phyloP scores from a whole-genome alignment of 2,329 filamentous ascomycete species.

The Orbilia quercus region DNA sequence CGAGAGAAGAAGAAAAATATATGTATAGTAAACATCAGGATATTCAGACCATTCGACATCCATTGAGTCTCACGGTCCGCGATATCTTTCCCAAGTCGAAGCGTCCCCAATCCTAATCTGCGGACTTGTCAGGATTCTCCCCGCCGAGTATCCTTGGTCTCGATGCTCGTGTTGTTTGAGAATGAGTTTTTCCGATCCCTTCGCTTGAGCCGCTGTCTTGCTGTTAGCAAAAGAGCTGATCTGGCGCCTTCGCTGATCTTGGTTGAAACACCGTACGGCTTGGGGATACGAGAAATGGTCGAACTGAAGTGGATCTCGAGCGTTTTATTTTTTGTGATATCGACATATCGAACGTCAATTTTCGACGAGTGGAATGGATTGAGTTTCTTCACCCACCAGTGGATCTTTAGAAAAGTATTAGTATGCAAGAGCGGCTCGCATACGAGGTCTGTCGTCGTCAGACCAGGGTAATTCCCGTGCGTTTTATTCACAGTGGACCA shows the following conservation, averaged over 20 bases:
- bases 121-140: slow-evolving; percentile 50
- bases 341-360: background rate
- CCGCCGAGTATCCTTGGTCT: slow-evolving; percentile 47
- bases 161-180: slow-evolving; percentile 35
- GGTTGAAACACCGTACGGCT: slow-evolving; percentile 42
- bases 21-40: slow-evolving; percentile 27
- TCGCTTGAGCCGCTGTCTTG: slow-evolving; percentile 46
- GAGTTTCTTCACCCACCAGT: background rate
- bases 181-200: slow-evolving; percentile 56
- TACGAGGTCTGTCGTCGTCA: slow-evolving; percentile 38
- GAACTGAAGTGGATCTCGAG: slow-evolving; percentile 22
- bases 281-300: slow-evolving; percentile 46
- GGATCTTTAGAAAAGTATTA: background rate
- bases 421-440: slow-evolving; percentile 38
- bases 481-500: slow-evolving; percentile 28
- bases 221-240: slow-evolving; percentile 18
- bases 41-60: slow-evolving; percentile 29
- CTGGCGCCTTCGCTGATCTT: slow-evolving; percentile 46
- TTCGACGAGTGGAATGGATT: slow-evolving; percentile 1
- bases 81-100: slow-evolving; percentile 39
- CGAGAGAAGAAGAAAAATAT: slow-evolving; percentile 19
- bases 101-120: slow-evolving; percentile 29
- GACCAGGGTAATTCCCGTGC: slow-evolving; percentile 48
- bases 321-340: slow-evolving; percentile 31
- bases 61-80: background rate